Evolutionary conservation across 2,329 filamentous ascomycete genomes (phyloP).

Genomic region (Botrytis elliptica): DNA sequence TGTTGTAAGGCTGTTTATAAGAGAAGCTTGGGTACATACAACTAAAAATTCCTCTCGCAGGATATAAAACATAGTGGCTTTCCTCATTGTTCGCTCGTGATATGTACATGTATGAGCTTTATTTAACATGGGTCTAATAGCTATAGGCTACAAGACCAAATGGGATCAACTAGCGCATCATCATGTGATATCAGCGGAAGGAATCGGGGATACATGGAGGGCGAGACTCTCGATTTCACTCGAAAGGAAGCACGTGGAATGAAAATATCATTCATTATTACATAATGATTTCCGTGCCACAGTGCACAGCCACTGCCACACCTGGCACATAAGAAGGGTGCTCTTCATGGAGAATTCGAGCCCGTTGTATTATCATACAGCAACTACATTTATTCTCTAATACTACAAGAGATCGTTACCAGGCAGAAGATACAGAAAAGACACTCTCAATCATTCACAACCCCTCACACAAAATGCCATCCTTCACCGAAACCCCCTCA

Average conservation of each 20-base stretch:
- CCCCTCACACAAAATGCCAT: conserved; percentile 11
- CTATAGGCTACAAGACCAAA: background rate
- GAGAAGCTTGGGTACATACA: background rate
- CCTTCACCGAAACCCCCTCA: conserved; percentile 17
- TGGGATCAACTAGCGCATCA: background rate
- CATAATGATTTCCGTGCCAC: background rate
- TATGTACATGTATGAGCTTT: background rate
- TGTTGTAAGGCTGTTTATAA: background rate
- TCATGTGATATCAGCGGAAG: background rate
- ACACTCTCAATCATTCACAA: background rate
- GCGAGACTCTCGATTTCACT: background rate
- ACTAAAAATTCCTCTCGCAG: background rate
- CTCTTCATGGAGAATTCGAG: background rate
- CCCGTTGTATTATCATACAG: background rate
- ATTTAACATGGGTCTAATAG: background rate
- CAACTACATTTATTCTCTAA: background rate
- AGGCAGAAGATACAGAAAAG: background rate
- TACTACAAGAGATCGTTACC: background rate
- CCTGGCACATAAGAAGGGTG: background rate
- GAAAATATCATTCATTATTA: background rate
- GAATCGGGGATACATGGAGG: background rate
- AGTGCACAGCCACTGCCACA: conserved; percentile 12
- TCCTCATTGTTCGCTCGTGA: background rate
- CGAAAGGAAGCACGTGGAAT: background rate
- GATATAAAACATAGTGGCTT: background rate